Evolutionary conservation across 2,329 filamentous ascomycete genomes (phyloP).

Genomic region (Mollisiaceae sp.): DNA sequence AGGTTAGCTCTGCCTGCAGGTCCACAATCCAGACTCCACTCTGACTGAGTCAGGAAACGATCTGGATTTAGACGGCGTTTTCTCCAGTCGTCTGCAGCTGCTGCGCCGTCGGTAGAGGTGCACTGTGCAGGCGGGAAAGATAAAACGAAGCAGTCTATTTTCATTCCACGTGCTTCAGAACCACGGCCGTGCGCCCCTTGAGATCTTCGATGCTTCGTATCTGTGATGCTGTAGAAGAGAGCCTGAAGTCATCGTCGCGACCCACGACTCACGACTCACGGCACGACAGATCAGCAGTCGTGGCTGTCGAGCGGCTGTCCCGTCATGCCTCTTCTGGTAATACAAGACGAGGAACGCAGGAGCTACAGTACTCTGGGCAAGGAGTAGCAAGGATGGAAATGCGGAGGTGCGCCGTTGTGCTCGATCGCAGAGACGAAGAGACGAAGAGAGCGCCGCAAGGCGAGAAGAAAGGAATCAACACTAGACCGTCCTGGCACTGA

Average conservation of each 20-base stretch:
- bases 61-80: conserved; percentile 4
- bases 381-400: not conserved
- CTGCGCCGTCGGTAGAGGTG: conserved; percentile 3
- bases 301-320: not conserved
- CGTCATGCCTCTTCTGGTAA: not conserved
- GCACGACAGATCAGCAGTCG: not conserved
- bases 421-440: not conserved
- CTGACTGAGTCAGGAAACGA: conserved; percentile 12
- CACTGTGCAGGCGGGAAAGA: not conserved
- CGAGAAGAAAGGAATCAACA: not conserved
- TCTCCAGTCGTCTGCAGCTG: not conserved
- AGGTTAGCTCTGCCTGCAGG: not conserved
- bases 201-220: not conserved
- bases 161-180: conserved; percentile 14
- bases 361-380: not conserved
- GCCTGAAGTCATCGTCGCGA: conserved; percentile 6
- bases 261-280: not conserved
- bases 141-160: conserved; percentile 9
- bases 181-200: conserved; percentile 2
- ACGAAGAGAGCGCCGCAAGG: not conserved
- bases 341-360: conserved; percentile 7
- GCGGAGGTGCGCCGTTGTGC: not conserved
- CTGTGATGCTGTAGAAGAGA: not conserved
- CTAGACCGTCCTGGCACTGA: not conserved
- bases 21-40: not conserved